These are phyloP conservation scores for Lichtheimia hyalospora DNA, from an alignment of 371 early-diverging fungal genomes.

Conservation along the genomic window DNA sequence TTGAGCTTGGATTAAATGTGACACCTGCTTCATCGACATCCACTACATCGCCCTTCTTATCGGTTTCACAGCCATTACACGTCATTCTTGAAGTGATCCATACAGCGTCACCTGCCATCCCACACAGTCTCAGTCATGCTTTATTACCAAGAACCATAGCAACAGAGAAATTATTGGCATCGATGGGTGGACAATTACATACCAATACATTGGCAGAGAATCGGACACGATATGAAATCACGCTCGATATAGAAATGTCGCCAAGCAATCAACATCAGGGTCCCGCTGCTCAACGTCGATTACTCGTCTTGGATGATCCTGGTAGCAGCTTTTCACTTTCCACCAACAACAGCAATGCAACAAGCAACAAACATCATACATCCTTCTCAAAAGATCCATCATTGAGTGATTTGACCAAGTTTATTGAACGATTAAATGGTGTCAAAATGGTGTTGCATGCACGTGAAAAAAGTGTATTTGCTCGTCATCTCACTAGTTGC, in stretches of 20 bases:
- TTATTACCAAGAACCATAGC: conserved; percentile 48
- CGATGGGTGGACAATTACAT: conserved; percentile 46
- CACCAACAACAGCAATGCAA: conserved; percentile 22
- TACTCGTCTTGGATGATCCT: conserved; percentile 10
- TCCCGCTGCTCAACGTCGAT: conserved; percentile 13
- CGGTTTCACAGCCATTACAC: conserved; percentile 3
- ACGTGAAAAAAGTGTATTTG: conserved; percentile 56
- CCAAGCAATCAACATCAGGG: conserved; percentile 19
- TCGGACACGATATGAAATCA: conserved; percentile 39
- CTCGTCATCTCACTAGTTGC: conserved; percentile 58
- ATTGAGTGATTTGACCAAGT: conserved; percentile 44
- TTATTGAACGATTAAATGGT: conserved; percentile 51
- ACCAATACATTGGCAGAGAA: conserved; percentile 36
- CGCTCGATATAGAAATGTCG: conserved; percentile 38
- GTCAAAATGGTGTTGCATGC: conserved; percentile 56
- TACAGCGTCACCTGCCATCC: conserved; percentile 38
- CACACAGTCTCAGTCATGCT: conserved; percentile 23
- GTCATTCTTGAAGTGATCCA: conserved; percentile 56
- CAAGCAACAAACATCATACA: conserved; percentile 12
- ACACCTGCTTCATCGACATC: conserved; percentile 17
- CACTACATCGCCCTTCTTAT: conserved; percentile 24
- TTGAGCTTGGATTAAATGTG: conserved; percentile 59
- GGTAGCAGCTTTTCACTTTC: conserved; percentile 10
- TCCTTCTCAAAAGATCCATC: conserved; percentile 56
- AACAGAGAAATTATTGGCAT: conserved; percentile 49